Conservation (phyloP, 495 filamentous ascomycete species). For the Trichoderma parareesei region DNA sequence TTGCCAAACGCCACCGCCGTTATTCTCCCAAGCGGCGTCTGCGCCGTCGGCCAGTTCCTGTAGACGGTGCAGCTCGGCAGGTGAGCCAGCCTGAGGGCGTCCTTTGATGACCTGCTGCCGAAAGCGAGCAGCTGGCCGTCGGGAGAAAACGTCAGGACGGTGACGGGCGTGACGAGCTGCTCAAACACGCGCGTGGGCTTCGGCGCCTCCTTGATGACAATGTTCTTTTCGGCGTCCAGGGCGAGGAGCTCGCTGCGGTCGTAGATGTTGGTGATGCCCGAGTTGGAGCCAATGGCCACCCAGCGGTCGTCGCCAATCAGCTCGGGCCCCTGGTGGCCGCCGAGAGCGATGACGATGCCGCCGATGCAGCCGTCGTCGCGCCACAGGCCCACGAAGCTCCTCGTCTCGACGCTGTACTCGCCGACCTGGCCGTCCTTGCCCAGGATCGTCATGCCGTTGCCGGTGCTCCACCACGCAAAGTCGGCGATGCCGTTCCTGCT, state of each 20-base stretch:
- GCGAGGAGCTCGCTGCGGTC: slow-evolving; percentile 60
- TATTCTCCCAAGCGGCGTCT: slow-evolving; percentile 81
- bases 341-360: slow-evolving; percentile 71
- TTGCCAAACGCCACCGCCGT: slow-evolving; percentile 71
- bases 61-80: slow-evolving; percentile 89
- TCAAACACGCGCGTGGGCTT: slow-evolving; percentile 64
- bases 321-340: slow-evolving; percentile 49
- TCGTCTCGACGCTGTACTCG: slow-evolving; percentile 68
- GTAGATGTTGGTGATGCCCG: slow-evolving; percentile 87
- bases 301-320: slow-evolving; percentile 75
- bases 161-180: slow-evolving; percentile 78
- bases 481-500: slow-evolving; percentile 76
- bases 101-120: slow-evolving; percentile 75
- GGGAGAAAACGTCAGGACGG: slow-evolving; percentile 67
- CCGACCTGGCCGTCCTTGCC: slow-evolving; percentile 85
- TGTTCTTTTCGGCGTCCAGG: slow-evolving; percentile 29
- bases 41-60: slow-evolving; percentile 88
- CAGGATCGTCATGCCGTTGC: slow-evolving; percentile 65
- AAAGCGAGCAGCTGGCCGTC: slow-evolving; percentile 86
- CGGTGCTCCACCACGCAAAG: slow-evolving; percentile 82
- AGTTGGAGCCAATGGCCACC: slow-evolving; percentile 77
- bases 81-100: slow-evolving; percentile 83
- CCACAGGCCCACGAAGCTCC: slow-evolving; percentile 70
- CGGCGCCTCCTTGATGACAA: slow-evolving; percentile 53
- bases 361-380: slow-evolving; percentile 83